Conservation (phyloP, 1,284 basidiomycete species). For the Cryptococcus sp. region DNA sequence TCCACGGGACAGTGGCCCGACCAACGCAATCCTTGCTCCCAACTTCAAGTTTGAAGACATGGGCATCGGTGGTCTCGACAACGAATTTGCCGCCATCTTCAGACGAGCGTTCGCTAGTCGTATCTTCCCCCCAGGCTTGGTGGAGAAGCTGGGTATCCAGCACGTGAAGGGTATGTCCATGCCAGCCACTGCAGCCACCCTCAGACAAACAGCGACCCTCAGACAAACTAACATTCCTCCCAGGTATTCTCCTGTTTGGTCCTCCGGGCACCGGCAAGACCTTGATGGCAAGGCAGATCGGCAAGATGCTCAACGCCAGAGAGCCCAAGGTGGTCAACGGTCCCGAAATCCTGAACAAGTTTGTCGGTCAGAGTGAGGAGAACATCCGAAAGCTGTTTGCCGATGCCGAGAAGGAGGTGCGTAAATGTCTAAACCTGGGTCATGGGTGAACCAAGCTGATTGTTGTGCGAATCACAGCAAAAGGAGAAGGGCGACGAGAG, state of each 20-base stretch:
- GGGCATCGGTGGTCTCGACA: constrained; percentile 97
- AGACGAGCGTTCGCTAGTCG: constrained; percentile 97
- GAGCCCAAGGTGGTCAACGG: constrained; percentile 99
- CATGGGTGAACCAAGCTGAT: neutral
- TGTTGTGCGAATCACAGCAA: constrained; percentile 58
- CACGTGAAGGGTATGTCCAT: constrained; percentile 84
- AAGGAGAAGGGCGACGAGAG: constrained; percentile 98
- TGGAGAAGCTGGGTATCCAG: constrained; percentile 97
- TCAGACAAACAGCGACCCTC: neutral
- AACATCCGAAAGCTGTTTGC: constrained; percentile 97
- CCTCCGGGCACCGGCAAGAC: constrained; percentile 99
- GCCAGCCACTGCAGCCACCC: neutral
- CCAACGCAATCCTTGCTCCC: constrained; percentile 93
- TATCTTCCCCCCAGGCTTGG: constrained; percentile 92
- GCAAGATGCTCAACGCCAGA: constrained; percentile 97
- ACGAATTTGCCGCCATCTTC: constrained; percentile 95
- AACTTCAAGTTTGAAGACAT: constrained; percentile 99
- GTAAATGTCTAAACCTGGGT: constrained; percentile 21
- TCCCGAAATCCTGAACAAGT: constrained; percentile 91
- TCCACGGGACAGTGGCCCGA: constrained; percentile 61
- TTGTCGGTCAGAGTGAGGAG: constrained; percentile 96
- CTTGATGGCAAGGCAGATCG: constrained; percentile 95
- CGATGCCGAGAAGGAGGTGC: constrained; percentile 93
- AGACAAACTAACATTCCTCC: neutral
- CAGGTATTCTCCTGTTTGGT: constrained; percentile 89